Evolutionary conservation across 192 early-diverging fungal species (phyloP).

Genomic region (Irineochytrium annulatum): DNA sequence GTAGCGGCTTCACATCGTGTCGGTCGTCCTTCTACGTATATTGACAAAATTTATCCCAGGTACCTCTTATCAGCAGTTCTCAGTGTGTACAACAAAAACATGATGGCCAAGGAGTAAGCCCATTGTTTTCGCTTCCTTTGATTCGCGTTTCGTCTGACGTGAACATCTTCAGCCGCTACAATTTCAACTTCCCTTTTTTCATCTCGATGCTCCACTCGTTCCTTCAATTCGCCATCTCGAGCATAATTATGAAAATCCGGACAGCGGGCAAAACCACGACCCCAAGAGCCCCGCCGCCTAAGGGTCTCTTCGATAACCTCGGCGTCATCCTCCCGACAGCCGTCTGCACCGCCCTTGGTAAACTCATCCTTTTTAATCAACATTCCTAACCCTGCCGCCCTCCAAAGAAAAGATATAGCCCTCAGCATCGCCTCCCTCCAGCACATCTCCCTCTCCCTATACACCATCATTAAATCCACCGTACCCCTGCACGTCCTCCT

Average conservation of each 20-base stretch:
- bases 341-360: neutral
- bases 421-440: slow-evolving; percentile 4
- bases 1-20: no score
- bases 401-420: neutral
- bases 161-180: neutral
- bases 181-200: slow-evolving; percentile 1
- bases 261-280: no score
- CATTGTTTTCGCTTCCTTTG: neutral
- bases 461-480: slow-evolving; percentile 65
- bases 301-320: no score
- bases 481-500: slow-evolving; percentile 62
- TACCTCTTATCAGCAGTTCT: neutral
- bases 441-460: slow-evolving; percentile 52
- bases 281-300: no score
- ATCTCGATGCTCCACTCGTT: neutral
- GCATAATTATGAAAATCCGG: no score
- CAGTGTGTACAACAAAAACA: neutral
- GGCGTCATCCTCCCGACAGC: neutral
- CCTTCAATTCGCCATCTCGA: neutral
- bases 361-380: neutral
- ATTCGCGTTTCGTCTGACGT: neutral
- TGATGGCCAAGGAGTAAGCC: neutral
- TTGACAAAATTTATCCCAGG: neutral
- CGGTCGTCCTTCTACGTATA: no score
- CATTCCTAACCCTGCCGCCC: neutral